phyloP scores from a whole-genome alignment of 495 filamentous ascomycete genomes.

The Penicillium ochrochloron region DNA sequence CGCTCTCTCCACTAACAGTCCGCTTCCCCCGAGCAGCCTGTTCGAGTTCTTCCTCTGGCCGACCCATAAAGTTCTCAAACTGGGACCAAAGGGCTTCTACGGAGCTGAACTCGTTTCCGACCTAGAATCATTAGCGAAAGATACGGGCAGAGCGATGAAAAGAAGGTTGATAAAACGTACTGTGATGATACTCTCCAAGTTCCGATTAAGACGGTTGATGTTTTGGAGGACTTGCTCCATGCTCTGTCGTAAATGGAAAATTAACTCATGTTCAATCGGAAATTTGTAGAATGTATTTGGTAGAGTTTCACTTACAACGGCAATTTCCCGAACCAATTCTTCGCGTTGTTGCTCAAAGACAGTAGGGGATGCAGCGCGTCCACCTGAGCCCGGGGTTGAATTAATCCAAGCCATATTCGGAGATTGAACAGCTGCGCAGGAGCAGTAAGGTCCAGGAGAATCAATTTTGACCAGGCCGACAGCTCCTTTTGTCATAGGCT shows the following conservation, averaged over 20 bases:
- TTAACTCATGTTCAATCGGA: background rate
- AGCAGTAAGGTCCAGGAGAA: background rate
- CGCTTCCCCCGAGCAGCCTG: conserved; percentile 31
- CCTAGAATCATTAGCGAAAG: conserved; percentile 48
- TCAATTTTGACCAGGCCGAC: background rate
- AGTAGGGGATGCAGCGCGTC: conserved; percentile 41
- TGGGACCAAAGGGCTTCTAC: conserved; percentile 97
- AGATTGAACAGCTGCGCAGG: background rate
- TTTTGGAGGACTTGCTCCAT: conserved; percentile 95
- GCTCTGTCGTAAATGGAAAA: conserved; percentile 55
- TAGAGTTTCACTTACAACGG: conserved; percentile 66
- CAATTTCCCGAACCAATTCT: conserved; percentile 77
- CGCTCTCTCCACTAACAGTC: conserved; percentile 37
- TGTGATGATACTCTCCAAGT: conserved; percentile 87
- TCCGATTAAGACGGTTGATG: conserved; percentile 93
- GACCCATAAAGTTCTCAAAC: conserved; percentile 95
- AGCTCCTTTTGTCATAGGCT: background rate
- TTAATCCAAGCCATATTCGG: conserved; percentile 27
- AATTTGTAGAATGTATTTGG: background rate
- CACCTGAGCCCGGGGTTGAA: conserved; percentile 37
- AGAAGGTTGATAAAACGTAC: conserved; percentile 50
- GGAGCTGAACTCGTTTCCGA: conserved; percentile 95
- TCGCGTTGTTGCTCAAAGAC: conserved; percentile 83
- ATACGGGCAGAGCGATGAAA: background rate
- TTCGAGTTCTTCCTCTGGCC: conserved; percentile 59